Conservation (phyloP, 768 basidiomycete species). For the Amanita inopinata region DNA sequence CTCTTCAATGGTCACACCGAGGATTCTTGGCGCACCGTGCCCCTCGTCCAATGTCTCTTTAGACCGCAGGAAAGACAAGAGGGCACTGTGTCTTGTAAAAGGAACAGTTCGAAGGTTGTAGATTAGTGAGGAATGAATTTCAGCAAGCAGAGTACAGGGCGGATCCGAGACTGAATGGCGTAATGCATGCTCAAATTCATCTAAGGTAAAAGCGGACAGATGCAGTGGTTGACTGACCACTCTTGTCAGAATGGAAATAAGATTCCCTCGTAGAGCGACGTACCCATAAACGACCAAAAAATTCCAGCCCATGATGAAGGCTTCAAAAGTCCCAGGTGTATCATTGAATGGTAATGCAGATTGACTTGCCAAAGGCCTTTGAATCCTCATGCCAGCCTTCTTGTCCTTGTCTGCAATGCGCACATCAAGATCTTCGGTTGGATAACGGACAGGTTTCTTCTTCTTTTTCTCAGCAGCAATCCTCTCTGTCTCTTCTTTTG, state of each 20-base stretch:
- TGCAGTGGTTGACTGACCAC: constrained; percentile 68
- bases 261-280: constrained; percentile 16
- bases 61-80: constrained; percentile 49
- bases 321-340: constrained; percentile 59
- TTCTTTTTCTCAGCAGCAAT: constrained; percentile 74
- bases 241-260: constrained; percentile 7
- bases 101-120: constrained; percentile 82
- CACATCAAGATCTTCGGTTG: constrained; percentile 87
- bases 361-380: constrained; percentile 57
- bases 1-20: constrained; percentile 54
- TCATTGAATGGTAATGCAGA: constrained; percentile 61
- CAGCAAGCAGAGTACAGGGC: constrained; percentile 70
- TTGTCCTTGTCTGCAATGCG: constrained; percentile 73
- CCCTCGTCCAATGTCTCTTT: constrained; percentile 32
- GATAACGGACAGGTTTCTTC: constrained; percentile 86
- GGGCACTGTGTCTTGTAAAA: constrained; percentile 66
- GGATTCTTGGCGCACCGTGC: constrained; percentile 30
- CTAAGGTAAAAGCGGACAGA: constrained; percentile 81
- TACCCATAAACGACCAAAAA: constrained; percentile 92
- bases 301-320: constrained; percentile 88
- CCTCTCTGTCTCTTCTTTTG: constrained; percentile 63
- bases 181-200: constrained; percentile 85
- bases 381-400: constrained; percentile 62
- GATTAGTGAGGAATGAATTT: constrained; percentile 83
- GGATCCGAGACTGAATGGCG: constrained; percentile 64